These are phyloP conservation scores for Sherardia arvensis DNA, from an alignment of 257 asterid genomes.

Conservation along the genomic window DNA sequence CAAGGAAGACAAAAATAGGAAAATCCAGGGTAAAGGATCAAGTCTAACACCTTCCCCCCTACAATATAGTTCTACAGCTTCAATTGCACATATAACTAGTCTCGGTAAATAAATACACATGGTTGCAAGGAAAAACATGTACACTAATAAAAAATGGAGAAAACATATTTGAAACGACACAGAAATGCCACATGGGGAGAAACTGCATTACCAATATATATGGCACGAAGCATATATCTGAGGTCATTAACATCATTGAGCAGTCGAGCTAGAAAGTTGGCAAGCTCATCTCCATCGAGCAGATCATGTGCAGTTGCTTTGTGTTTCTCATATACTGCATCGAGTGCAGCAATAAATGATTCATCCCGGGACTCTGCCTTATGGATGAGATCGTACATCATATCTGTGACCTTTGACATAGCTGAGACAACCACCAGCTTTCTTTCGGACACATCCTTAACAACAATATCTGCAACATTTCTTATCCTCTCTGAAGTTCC, in stretches of 20 bases:
- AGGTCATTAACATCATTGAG: conserved; percentile 71
- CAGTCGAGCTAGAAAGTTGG: conserved; percentile 51
- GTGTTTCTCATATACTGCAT: conserved; percentile 79
- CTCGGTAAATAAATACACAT: not conserved
- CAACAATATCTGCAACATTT: conserved; percentile 75
- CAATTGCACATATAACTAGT: not conserved
- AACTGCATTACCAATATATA: conserved; percentile 56
- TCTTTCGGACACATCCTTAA: conserved; percentile 60
- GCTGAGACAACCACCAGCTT: conserved; percentile 92
- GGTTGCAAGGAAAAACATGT: not conserved
- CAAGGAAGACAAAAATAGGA: not conserved
- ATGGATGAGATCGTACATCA: conserved; percentile 87
- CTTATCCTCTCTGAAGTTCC: conserved; percentile 82
- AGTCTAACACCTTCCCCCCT: not conserved
- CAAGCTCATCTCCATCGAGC: conserved; percentile 66
- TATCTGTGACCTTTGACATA: conserved; percentile 95
- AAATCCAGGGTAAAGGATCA: not conserved
- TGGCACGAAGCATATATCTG: conserved; percentile 89
- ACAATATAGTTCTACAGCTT: not conserved
- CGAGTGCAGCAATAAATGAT: conserved; percentile 52
- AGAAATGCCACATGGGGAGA: not conserved
- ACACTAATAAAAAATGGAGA: not conserved
- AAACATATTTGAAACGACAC: not conserved
- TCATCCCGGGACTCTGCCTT: conserved; percentile 80
- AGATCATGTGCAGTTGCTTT: conserved; percentile 66